These are phyloP conservation scores for Zygoascus biomembranicola DNA, from an alignment of 805 yeast genomes.

Conservation along the genomic window DNA sequence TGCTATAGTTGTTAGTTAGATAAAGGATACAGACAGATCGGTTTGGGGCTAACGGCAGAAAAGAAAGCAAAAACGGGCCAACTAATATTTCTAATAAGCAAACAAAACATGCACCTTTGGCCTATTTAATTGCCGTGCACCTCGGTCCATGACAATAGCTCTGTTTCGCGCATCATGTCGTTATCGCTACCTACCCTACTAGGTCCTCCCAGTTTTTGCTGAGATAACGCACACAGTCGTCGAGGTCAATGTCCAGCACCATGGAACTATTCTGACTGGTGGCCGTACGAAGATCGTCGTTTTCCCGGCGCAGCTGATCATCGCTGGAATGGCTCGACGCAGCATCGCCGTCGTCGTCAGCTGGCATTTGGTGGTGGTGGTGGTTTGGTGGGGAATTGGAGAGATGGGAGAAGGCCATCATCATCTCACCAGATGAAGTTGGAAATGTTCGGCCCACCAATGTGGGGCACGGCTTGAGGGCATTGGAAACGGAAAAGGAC, in stretches of 20 bases:
- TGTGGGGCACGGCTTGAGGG: too few relatives aligned
- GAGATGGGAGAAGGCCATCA: background rate
- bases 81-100: too few relatives aligned
- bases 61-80: too few relatives aligned
- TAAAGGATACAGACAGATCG: too few relatives aligned
- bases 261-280: conserved; percentile 36
- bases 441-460: too few relatives aligned
- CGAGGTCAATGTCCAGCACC: conserved; percentile 76
- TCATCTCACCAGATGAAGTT: background rate
- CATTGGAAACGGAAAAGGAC: too few relatives aligned
- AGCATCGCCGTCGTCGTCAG: background rate
- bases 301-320: conserved; percentile 21
- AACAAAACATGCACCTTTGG: too few relatives aligned
- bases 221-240: conserved; percentile 67
- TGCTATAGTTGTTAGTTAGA: conserved; percentile 18
- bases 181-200: conserved; percentile 42
- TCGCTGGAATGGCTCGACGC: background rate
- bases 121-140: too few relatives aligned
- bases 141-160: too few relatives aligned
- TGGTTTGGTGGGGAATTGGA: background rate
- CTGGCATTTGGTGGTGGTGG: background rate
- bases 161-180: too few relatives aligned
- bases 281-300: conserved; percentile 22
- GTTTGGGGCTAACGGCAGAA: too few relatives aligned
- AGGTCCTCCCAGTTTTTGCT: conserved; percentile 72